Percentiles rank a stretch among this genome's conserved stretches.
phyloP scores from a whole-genome alignment of 2,329 filamentous ascomycete species.

The Pezicula neosporulosa region DNA sequence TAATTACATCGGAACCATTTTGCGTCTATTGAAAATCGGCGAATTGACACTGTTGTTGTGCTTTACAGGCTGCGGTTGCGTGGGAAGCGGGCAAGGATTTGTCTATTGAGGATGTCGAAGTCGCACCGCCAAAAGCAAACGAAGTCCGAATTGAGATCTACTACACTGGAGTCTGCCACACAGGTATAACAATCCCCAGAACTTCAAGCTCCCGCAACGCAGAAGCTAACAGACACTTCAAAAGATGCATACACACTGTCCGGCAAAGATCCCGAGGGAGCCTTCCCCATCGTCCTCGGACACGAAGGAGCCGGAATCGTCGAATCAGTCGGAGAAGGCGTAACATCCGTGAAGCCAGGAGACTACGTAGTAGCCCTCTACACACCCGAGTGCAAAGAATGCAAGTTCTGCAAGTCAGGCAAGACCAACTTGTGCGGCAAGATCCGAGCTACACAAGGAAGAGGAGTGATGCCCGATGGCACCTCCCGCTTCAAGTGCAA shows the following conservation, averaged over 20 bases:
- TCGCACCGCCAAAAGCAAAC: slow-evolving; percentile 81
- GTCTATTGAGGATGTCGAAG: slow-evolving; percentile 87
- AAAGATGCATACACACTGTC: slow-evolving; percentile 89
- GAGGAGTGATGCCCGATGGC: slow-evolving; percentile 95
- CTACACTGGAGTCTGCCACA: slow-evolving; percentile 99
- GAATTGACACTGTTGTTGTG: slow-evolving; percentile 5
- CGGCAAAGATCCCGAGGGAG: slow-evolving; percentile 95
- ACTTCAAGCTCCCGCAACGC: not conserved
- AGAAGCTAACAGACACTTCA: not conserved
- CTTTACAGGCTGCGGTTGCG: slow-evolving; percentile 76
- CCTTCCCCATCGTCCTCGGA: slow-evolving; percentile 83
- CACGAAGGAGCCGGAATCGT: slow-evolving; percentile 91
- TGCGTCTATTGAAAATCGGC: not conserved
- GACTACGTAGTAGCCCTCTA: slow-evolving; percentile 90
- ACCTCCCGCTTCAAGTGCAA: slow-evolving; percentile 93
- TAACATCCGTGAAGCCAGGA: slow-evolving; percentile 89
- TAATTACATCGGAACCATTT: not conserved
- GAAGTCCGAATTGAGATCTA: slow-evolving; percentile 97
- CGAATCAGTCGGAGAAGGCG: slow-evolving; percentile 90
- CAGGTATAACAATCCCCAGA: slow-evolving; percentile 54
- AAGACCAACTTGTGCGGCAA: slow-evolving; percentile 99
- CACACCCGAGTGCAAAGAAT: slow-evolving; percentile 94
- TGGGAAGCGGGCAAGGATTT: slow-evolving; percentile 95
- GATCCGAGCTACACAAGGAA: slow-evolving; percentile 95
- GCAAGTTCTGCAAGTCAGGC: slow-evolving; percentile 99